These are phyloP conservation scores for Euryodendron excelsum DNA, from an alignment of 148 eudicot species.

Conservation along the genomic window DNA sequence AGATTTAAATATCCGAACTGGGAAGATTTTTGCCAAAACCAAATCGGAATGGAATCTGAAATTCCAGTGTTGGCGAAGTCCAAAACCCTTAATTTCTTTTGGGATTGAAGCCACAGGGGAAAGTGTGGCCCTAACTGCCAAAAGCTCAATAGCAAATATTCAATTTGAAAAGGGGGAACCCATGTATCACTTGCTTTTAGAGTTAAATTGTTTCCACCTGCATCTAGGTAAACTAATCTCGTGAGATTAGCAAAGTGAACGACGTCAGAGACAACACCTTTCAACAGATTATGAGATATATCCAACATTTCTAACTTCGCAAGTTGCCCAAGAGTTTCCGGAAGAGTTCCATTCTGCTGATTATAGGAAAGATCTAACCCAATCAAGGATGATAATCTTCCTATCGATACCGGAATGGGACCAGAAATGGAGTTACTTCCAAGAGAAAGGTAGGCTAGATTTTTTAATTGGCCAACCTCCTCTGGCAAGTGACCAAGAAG, in stretches of 20 bases:
- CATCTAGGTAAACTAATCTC: not conserved
- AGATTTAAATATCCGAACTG: not conserved
- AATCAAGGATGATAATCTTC: conserved; percentile 14
- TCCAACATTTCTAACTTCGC: not conserved
- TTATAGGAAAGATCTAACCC: not conserved
- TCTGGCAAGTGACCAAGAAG: conserved; percentile 5
- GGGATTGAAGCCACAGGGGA: conserved; percentile 13
- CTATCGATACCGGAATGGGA: conserved; percentile 6
- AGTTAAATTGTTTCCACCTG: conserved; percentile 15
- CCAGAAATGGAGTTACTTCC: not conserved
- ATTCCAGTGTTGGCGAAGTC: conserved; percentile 5
- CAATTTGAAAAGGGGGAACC: conserved; percentile 22
- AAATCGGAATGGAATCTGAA: not conserved
- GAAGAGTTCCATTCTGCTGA: conserved; percentile 12
- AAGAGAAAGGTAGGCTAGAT: not conserved
- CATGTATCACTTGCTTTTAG: conserved; percentile 5
- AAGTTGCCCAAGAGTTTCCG: conserved; percentile 23
- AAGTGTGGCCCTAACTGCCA: conserved; percentile 17
- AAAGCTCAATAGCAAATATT: not conserved
- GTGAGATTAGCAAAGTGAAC: conserved; percentile 23
- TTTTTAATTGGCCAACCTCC: conserved; percentile 2
- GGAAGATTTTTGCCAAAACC: conserved; percentile 3
- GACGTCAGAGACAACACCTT: conserved; percentile 20
- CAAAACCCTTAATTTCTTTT: not conserved
- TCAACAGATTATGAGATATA: not conserved